Base-by-base conservation (phyloP, 768 basidiomycete genomes). In the Fistulinella prunicolor region DNA sequence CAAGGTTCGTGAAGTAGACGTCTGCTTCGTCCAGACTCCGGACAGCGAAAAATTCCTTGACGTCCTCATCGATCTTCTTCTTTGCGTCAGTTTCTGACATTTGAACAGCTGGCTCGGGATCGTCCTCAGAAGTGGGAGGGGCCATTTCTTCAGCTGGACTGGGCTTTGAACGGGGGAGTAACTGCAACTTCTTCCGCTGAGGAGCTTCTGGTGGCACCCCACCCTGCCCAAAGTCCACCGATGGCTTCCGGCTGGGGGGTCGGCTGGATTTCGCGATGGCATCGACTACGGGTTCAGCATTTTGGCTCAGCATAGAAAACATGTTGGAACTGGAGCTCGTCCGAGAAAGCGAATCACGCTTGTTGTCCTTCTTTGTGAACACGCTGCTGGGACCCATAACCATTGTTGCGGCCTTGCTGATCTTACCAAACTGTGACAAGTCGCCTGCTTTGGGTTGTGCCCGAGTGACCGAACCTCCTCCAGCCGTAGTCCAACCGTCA, bases 401-500 rank as follows among this genome's bases (percentile, higher is more conserved):
- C 69, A 86, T 81, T 1, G 83, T 74, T 7, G 79, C 71, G 26
- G 81, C 78, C 70, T 79, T 80, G 62, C 71, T 83, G 64, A 95
- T 87, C 74, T 94, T 91, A 56, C 93, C 91, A 55, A 95, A 94
- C 51, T 86, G 79, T 36, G 87, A 85, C 44, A 94, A 73, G 66
- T 94, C 90, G 19, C 91, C 91, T 41, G 83, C 90, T 70, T 92
- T 87, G 47, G 86, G 69, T 34, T 81, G 81, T 22, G 82, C 79
- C 20, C 83, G 80, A 29, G 77, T 44, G 32, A 70, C 69, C 23
- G 70, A 64, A 28, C 5, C 26, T 30, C 73, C 71, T 49, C 78
- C 75, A 43, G 85, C 81, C 17, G 85, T 83, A 30, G 87, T 81
- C 94, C 94, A 98, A n/a, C 90, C 90, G 51, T 97, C n/a, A n/a